Base-by-base conservation (phyloP, 345 rosid species). In the Anastatica hierochuntica region DNA sequence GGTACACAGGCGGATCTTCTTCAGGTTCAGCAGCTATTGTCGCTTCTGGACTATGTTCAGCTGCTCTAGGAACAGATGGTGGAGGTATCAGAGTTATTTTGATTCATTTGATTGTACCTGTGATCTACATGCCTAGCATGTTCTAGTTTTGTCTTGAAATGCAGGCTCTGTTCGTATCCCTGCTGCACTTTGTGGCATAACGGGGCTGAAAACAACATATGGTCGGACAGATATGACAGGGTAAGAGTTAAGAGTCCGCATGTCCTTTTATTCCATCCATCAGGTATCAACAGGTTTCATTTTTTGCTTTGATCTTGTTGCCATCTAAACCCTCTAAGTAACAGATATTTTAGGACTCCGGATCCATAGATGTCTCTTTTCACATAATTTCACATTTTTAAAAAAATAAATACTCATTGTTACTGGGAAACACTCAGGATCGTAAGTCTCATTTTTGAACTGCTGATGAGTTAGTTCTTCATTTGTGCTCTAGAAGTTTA, bases 1-100 rank as follows among this genome's bases (percentile, higher is more conserved):
- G 96, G 75, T 88, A 88, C 56, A 84, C 96, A 1, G 96, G 96
- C 13, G 96, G 96, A 74, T 88, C 96, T 61, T 88, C 96, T 54
- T 84, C 96, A 8, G 96, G 96, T 43, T 81, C 96, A 38, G 94
- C 90, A 63, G 96, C 96, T 57, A 69, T 88, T 63, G 94, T 88
- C 36, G 94, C 94, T 70, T 71, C 90, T 46, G 96, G 96, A 68
- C 26, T 88, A 54, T 84, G 96, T 73, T 80, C 96, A 56, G 96
- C 94, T 77, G 81, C 94, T 63, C 77, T 88, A 39, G 96, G 96
- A 70, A 82, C 96, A 56, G 96, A 88, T 63, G 96, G 94, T 48
- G 96, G 96, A 88, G 96, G 95, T 88, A 74, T 56, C 24, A 38
- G 45, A 18, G 53, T 45, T 72, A 20, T 36, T 56, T 41, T 40